Evolutionary conservation across 2,329 filamentous ascomycete species (phyloP).

Genomic region (Didymosphaeria variabile): DNA sequence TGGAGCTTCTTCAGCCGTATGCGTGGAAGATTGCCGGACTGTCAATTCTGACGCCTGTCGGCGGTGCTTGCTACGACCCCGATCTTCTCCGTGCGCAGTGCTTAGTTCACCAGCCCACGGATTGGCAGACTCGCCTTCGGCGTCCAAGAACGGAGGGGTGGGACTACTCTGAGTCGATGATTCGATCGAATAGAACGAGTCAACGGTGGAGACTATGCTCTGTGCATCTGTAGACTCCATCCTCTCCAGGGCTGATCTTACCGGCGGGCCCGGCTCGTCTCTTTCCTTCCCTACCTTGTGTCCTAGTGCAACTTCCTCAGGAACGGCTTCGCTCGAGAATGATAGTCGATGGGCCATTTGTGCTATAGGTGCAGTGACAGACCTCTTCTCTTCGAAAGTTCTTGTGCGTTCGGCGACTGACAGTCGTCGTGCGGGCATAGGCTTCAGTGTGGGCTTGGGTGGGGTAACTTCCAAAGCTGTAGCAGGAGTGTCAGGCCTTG

Average conservation of each 20-base stretch:
- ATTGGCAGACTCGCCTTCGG: conserved; percentile 38
- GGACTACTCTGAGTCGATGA: conserved; percentile 35
- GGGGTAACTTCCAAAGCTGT: conserved; percentile 29
- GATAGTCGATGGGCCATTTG: conserved; percentile 20
- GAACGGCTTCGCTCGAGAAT: conserved; percentile 31
- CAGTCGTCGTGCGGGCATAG: conserved; percentile 26
- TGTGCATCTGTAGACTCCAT: conserved; percentile 38
- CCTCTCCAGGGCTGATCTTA: conserved; percentile 27
- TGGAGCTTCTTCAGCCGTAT: conserved; percentile 24
- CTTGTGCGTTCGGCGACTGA: conserved; percentile 45
- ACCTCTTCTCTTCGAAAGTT: conserved; percentile 41
- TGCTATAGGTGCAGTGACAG: conserved; percentile 35
- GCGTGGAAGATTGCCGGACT: conserved; percentile 33
- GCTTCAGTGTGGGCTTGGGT: conserved; percentile 14
- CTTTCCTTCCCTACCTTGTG: conserved; percentile 16
- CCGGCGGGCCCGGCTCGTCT: conserved; percentile 19
- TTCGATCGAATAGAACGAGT: conserved; percentile 50
- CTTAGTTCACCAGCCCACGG: conserved; percentile 35
- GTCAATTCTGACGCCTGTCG: conserved; percentile 50
- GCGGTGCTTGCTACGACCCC: conserved; percentile 45
- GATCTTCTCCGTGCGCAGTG: conserved; percentile 24
- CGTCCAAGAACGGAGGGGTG: conserved; percentile 43
- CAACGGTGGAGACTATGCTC: conserved; percentile 46
- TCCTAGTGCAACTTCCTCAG: conserved; percentile 25
- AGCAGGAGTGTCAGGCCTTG: conserved; percentile 33